Base-by-base conservation (phyloP, 371 early-diverging fungal species). In the Mycotypha africana region DNA sequence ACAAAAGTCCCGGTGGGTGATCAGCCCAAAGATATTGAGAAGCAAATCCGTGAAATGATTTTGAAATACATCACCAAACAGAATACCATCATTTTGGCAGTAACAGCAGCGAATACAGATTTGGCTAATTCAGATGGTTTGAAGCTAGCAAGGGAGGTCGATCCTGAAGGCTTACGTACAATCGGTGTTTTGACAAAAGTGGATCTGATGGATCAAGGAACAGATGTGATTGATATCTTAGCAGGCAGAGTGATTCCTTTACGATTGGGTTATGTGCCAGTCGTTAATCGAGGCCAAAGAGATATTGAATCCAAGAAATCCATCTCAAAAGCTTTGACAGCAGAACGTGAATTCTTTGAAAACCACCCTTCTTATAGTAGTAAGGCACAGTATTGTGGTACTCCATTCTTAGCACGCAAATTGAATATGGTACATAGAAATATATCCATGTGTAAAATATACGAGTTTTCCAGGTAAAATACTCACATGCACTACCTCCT, bases 171-270 rank as follows among this genome's bases (percentile, higher is more conserved):
- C 49, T 72, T 89, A 23, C 82, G 99, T 36, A 99, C 99, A 3
- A 89, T 99, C 47, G 99, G 99, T 60, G 99, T 99, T 19, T 70
- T 99, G 59, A 99, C 99, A 46, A 99, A 99, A 70, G 84, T 99
- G 30, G 99, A 99, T 70, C 72, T 99, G 49, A 99, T 99, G 99
- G 99, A 99, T 70, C 82, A 85, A 53, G 99, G 99, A n/a, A 99
- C 99, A 4, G 97, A 99, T 69, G 96, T 98, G 14, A 90, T 99
- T 33, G 97, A 99, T 62, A 94, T 99, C 56, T 80, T 99, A 52
- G 96, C 98, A 16, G 97, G 97, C 4, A 81, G 95, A 15, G 84
- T 97, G 28, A 93, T 99, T 55, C 97, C 96, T 2, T 76, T 99
- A 49, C 77, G 92, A 31, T 76, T 99, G 20, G 91, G 94, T 24